Percentiles rank a stretch among this genome's conserved stretches.
Conservation (phyloP, 805 yeast species). For the Saturnispora gosingensis region DNA sequence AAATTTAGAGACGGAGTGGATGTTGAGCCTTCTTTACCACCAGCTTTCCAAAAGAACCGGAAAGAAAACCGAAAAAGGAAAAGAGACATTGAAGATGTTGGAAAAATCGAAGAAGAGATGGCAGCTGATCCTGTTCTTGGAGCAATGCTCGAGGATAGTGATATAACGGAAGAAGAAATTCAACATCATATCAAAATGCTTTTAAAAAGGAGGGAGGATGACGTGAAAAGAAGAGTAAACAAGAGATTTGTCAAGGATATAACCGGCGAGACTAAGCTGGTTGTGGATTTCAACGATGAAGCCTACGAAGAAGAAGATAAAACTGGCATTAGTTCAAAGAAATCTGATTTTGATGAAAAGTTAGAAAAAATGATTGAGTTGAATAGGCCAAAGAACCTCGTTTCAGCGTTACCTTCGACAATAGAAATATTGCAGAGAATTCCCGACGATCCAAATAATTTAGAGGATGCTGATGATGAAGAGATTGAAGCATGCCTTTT, state of each 20-base stretch:
- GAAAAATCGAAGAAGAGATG: constrained; percentile 32
- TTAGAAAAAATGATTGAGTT: constrained; percentile 31
- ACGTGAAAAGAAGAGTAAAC: constrained; percentile 14
- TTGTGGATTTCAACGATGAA: constrained; percentile 13
- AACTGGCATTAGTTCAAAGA: neutral
- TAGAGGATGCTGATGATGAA: constrained; percentile 63
- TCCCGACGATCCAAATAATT: constrained; percentile 51
- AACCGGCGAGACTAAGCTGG: constrained; percentile 6
- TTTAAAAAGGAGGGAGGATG: constrained; percentile 21
- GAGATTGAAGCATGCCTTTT: constrained; percentile 58
- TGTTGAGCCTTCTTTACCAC: constrained; percentile 59
- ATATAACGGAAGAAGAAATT: constrained; percentile 37
- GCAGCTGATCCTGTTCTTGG: constrained; percentile 34
- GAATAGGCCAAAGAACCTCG: constrained; percentile 48
- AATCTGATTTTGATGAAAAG: constrained; percentile 19
- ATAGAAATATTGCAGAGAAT: constrained; percentile 42
- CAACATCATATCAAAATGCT: constrained; percentile 26
- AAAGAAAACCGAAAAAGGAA: constrained; percentile 32
- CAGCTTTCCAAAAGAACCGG: constrained; percentile 64
- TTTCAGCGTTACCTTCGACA: constrained; percentile 46
- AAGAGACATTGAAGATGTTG: constrained; percentile 22
- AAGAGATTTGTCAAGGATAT: constrained; percentile 5
- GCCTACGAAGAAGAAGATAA: constrained; percentile 14
- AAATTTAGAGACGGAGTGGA: constrained; percentile 48
- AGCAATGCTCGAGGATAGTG: constrained; percentile 36